A percentile compares a stretch with the other conserved stretches of the same genome.
These are phyloP conservation scores for Vitis labrusca DNA, from an alignment of 164 flowering plant genomes.

Conservation along the genomic window DNA sequence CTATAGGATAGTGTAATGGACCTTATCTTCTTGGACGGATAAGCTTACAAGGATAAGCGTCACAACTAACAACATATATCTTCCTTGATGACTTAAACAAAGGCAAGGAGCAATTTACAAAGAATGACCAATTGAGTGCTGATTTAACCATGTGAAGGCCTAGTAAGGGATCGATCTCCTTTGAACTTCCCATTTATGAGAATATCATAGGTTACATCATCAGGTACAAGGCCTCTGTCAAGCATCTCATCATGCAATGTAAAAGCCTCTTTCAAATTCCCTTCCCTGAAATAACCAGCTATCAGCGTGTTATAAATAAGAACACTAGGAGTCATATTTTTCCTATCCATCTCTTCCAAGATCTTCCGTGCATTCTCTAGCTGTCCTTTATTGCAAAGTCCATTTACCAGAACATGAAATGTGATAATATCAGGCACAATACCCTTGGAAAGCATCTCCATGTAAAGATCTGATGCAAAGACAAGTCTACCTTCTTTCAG, in stretches of 20 bases:
- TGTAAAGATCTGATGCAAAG: slow-evolving; percentile 51
- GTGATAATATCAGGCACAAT: slow-evolving; percentile 53
- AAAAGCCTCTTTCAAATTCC: slow-evolving; percentile 74
- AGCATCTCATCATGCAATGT: slow-evolving; percentile 82
- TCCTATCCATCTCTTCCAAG: slow-evolving; percentile 60
- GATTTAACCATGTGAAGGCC: slow-evolving; percentile 11
- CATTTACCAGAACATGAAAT: slow-evolving; percentile 50
- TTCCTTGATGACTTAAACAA: background rate
- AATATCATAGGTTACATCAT: slow-evolving; percentile 62
- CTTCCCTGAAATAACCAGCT: slow-evolving; percentile 64
- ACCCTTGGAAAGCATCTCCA: slow-evolving; percentile 63
- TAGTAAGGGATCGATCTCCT: slow-evolving; percentile 12
- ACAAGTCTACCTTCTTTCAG: slow-evolving; percentile 50
- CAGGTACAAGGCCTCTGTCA: slow-evolving; percentile 70
- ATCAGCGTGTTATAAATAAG: slow-evolving; percentile 60
- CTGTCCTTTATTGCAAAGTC: slow-evolving; percentile 65
- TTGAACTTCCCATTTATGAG: slow-evolving; percentile 51
- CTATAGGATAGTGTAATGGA: background rate
- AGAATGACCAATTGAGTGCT: background rate
- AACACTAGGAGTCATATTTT: slow-evolving; percentile 42
- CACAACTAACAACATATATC: background rate
- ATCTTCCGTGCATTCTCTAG: slow-evolving; percentile 56
- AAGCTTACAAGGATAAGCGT: too few species aligned
- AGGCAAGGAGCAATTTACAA: background rate
- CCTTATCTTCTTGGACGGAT: background rate